Evolutionary conservation across 768 basidiomycete genomes (phyloP).

Genomic region (Boletus tylopilopsis): DNA sequence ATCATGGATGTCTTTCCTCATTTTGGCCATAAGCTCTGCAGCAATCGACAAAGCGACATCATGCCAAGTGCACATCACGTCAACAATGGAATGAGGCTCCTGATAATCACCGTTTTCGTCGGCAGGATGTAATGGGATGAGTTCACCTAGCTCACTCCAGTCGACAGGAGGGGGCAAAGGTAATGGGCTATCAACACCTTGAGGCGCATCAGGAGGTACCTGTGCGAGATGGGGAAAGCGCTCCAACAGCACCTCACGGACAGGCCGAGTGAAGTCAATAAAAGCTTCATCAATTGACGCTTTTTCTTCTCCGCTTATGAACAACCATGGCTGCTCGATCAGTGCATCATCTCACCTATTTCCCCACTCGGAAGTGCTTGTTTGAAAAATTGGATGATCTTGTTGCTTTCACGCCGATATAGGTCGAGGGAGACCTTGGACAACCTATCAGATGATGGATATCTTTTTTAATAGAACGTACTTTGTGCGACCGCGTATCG

Average conservation of each 20-base stretch:
- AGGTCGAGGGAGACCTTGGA: constrained; percentile 85
- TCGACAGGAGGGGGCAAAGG: constrained; percentile 64
- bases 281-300: constrained; percentile 98
- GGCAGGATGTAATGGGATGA: constrained; percentile 53
- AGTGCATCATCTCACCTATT: constrained; percentile 52
- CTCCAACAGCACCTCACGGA: constrained; percentile 70
- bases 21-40: constrained; percentile 79
- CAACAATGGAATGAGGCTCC: constrained; percentile 16
- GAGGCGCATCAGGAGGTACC: constrained; percentile 63
- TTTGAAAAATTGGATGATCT: constrained; percentile 81
- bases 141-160: constrained; percentile 58
- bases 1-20: constrained; percentile 61
- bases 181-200: constrained; percentile 72
- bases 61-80: constrained; percentile 67
- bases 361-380: constrained; percentile 75
- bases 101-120: constrained; percentile 21
- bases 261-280: constrained; percentile 82
- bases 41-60: constrained; percentile 89
- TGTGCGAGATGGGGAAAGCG: constrained; percentile 73
- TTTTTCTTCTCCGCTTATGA: constrained; percentile 58
- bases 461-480: constrained; percentile 35
- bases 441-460: too few relatives aligned
- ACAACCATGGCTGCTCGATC: not conserved
- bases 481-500: constrained; percentile 90
- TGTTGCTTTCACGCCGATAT: constrained; percentile 86